Evolutionary conservation across 140 eudicot genomes (phyloP), one percentile per base, ranked within the genome.

Genomic region (Oenanthe javanica): DNA sequence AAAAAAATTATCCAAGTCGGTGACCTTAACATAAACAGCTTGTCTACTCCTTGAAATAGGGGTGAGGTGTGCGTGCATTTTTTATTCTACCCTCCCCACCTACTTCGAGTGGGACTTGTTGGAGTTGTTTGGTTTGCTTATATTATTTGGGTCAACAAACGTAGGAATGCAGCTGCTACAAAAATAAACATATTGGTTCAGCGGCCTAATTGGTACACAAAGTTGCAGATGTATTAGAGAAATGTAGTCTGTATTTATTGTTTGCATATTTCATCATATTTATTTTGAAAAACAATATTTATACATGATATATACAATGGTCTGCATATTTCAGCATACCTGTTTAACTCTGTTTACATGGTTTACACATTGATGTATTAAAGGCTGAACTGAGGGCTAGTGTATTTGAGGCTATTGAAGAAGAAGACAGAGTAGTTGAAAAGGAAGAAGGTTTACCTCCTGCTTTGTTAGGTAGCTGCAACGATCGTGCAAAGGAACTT

Each of bases 321-420:
- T 21, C 25, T 59, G 27, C 67, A 59, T 59, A 59, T 19, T 59
- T 16, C 11, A 19, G 23, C 25, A 19, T 66, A 27, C 16, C 15
- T 64, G 21, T 67, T 27, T 69, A 69, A 38, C 18, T 23, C 16
- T 31, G 51, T 63, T 69, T 4, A 15, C 47, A 2, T 72, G 75
- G 72, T 54, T 79, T 43, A 40, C 27, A 7, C 59, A 42, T 80
- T 76, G 73, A 13, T 76, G n/a, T 40, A n/a, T 71, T 52, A 47
- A 77, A 95, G 99, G 98, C 98, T 49, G 99, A 95, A 80, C 97
- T 95, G 4, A 93, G 99, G 85, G 99, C 98, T 49, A 91, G 93
- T 79, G 97, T 95, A 38, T 95, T 95, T 75, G 98, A 95, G 85
- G 99, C 99, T 14, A 95, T 93, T 25, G 98, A 95, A 84, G 99